Conservation (phyloP, 352 stramenopile genomes). For the Globisporangium spinosum region DNA sequence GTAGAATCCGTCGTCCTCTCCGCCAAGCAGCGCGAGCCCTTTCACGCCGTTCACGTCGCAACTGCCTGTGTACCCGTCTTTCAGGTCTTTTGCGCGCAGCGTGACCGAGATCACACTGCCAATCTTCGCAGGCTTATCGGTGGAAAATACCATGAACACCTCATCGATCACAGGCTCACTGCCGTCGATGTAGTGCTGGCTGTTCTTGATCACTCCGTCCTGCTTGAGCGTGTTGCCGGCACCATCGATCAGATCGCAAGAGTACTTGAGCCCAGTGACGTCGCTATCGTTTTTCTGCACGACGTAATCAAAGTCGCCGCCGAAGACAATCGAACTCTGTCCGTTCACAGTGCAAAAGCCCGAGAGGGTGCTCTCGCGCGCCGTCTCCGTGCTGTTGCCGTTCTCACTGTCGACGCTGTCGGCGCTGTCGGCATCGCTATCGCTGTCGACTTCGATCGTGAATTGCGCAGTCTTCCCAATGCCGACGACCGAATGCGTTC, state of each 20-base stretch:
- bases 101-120: conserved; percentile 55
- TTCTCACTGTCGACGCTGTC: background rate
- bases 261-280: conserved; percentile 29
- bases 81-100: conserved; percentile 33
- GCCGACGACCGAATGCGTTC: conserved; percentile 2
- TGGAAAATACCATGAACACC: conserved; percentile 60
- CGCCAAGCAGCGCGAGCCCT: conserved; percentile 34
- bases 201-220: conserved; percentile 26
- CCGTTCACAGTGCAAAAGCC: conserved; percentile 34
- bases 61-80: conserved; percentile 40
- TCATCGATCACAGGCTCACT: conserved; percentile 32
- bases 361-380: conserved; percentile 18
- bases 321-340: conserved; percentile 25
- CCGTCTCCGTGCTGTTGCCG: background rate
- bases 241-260: conserved; percentile 31
- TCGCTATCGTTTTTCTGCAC: conserved; percentile 49
- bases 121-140: conserved; percentile 54
- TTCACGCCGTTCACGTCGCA: conserved; percentile 53
- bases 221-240: conserved; percentile 23
- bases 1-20: conserved; percentile 56
- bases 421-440: conserved; percentile 5
- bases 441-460: conserved; percentile 14
- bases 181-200: conserved; percentile 32
- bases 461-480: conserved; percentile 17
- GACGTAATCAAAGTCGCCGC: conserved; percentile 33